Base-by-base conservation (phyloP, 1,284 basidiomycete species). In the Puccinia coronata region DNA sequence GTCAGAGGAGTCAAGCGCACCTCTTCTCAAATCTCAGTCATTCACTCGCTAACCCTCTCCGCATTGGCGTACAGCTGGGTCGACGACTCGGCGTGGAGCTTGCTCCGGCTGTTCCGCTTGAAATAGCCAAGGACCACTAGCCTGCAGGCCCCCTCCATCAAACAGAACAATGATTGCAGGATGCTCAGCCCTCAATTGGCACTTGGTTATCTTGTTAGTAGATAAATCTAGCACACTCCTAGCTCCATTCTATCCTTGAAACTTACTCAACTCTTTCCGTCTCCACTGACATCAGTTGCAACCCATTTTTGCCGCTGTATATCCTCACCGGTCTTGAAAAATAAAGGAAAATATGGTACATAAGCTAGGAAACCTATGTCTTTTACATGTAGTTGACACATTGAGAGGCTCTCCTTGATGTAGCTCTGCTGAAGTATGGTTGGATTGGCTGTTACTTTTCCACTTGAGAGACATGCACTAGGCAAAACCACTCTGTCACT, bases 11-110 rank as follows among this genome's bases (percentile, higher is more conserved):
- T 94, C 94, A 0, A 85, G 96, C 6, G 89, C 92, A 82, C 89
- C 96, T n/a, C 95, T 92, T 86, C 89, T 98, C n/a, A n/a, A 2
- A 87, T 96, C 82, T 97, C 97, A 84, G 96, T 96, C 4, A 96
- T 96, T 86, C 87, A 93, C 6, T 86, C 96, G 69, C 88, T 94
- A 0, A 91, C 91, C 11, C 96, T 95, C 0, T 93, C 93, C 0
- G 91, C 93, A 0, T 89, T 90, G 0, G 87, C 98, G 25, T 93
- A 95, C 85, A 95, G 92, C 84, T 88, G 90, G 0, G 86, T 93
- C 5, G 86, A 91, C 41, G 87, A 23, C 59, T 72, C 53, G 28
- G 55, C 72, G 20, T 70, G 12, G 28, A 43, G 51, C 28, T 25
- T 63, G 20, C 47, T 77, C 5, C 36, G 39, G 31, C 61, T 77